Base-by-base conservation (phyloP, 169 alveolate genomes). In the Eimeria acervulina region DNA sequence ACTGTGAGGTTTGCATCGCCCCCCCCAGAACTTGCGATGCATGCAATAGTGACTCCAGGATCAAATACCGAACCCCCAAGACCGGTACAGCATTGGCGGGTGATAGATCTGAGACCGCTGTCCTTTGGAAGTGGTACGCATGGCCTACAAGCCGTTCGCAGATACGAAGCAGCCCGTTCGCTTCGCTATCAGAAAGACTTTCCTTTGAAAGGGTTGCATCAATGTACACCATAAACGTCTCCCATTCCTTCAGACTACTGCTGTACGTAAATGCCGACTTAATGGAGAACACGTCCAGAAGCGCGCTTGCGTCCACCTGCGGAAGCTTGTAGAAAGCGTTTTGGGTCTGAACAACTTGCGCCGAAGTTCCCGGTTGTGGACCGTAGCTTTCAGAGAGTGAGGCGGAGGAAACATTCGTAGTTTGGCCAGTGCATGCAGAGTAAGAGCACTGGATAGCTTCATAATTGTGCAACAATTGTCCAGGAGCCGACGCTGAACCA, bases 61-160 rank as follows among this genome's bases (percentile, higher is more conserved):
- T 74, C 51, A 74, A n/a, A 23, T 74, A 74, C 8, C 85, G 85
- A 40, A 28, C 61, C 85, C 85, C 85, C 61, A 74, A 74, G 36
- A 26, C 36, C 59, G 59, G 19, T 36, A 38, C 44, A 72, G 59
- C 59, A 4, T 4, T 6, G 4, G 85, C 38, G 15, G 85, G 61
- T 38, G 61, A 19, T 6, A 74, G 38, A 7, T 2, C 23, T 21
- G 61, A 2, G 40, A 74, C 38, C 15, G 85, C 4, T 13, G 61
- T 74, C 33, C 61, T 8, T 38, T 74, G 85, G 42, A 36, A 26
- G 85, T 38, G 36, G 85, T 36, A 38, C 19, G 19, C 4, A 21
- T 74, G 85, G 59, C 85, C 23, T 10, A 74, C 85, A 38, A 74
- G 33, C 61, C 85, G 15, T 26, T 38, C 85, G 23, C 38, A 40